phyloP scores from a whole-genome alignment of 176 grass and related monocot species.

The Ampelocalamus luodianensis region DNA sequence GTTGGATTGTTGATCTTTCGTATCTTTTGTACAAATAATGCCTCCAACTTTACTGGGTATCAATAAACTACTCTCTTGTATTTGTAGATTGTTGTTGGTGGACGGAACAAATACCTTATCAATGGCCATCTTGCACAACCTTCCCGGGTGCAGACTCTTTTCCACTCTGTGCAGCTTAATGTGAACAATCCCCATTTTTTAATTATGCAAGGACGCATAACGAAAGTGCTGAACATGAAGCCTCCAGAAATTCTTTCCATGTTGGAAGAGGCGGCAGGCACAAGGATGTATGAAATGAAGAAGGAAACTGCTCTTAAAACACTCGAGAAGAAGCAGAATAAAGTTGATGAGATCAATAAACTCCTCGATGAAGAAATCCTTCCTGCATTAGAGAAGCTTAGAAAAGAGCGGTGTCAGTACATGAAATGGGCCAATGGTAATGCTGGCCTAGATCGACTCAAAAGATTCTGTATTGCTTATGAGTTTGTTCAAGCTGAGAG shows the following conservation, averaged over 20 bases:
- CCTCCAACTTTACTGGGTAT: conserved; percentile 4
- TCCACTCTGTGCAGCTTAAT: conserved; percentile 97
- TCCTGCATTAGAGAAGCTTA: conserved; percentile 95
- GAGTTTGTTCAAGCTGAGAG: conserved; percentile 87
- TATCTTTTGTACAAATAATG: conserved; percentile 18
- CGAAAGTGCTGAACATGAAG: conserved; percentile 98
- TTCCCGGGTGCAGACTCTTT: conserved; percentile 88
- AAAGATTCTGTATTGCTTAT: conserved; percentile 88
- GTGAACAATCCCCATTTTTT: conserved; percentile 99
- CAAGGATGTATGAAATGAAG: conserved; percentile 99
- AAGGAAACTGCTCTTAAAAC: conserved; percentile 92
- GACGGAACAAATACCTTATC: conserved; percentile 92
- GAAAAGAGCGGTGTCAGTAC: conserved; percentile 90
- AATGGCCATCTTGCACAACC: conserved; percentile 94
- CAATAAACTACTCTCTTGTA: conserved; percentile 23
- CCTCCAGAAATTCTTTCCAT: conserved; percentile 94
- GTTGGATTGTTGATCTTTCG: background rate
- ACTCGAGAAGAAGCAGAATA: conserved; percentile 96
- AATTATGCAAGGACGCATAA: conserved; percentile 99
- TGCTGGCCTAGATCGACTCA: conserved; percentile 76
- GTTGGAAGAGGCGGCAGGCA: conserved; percentile 97
- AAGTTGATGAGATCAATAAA: conserved; percentile 96
- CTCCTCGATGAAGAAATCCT: conserved; percentile 88
- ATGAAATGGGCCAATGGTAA: conserved; percentile 97
- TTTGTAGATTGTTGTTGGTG: conserved; percentile 82